Evolutionary conservation across 2,329 filamentous ascomycete species (phyloP).

Genomic region (Aspergillus eucalypticola): DNA sequence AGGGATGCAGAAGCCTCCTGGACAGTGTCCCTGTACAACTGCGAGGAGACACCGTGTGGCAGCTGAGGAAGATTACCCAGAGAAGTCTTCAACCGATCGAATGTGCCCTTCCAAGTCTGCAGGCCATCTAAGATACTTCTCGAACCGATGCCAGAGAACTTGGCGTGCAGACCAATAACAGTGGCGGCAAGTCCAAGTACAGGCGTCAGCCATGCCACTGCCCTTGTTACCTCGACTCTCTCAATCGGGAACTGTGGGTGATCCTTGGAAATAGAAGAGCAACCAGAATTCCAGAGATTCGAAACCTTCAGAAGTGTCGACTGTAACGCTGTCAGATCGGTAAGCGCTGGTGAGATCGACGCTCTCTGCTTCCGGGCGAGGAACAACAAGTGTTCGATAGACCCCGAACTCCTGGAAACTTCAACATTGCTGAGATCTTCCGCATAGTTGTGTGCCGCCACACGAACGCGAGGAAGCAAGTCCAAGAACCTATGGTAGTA

Average conservation of each 20-base stretch:
- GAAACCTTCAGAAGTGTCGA: slow-evolving; percentile 33
- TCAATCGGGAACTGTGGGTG: slow-evolving; percentile 19
- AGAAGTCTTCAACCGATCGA: slow-evolving; percentile 48
- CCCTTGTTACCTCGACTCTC: slow-evolving; percentile 28
- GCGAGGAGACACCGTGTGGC: slow-evolving; percentile 52
- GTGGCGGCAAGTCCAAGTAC: slow-evolving; percentile 65
- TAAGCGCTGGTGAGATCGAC: slow-evolving; percentile 34
- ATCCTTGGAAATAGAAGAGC: slow-evolving; percentile 27
- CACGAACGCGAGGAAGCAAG: slow-evolving; percentile 67
- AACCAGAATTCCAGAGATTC: slow-evolving; percentile 34
- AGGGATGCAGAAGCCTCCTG: slow-evolving; percentile 33
- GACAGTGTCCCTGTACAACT: slow-evolving; percentile 29
- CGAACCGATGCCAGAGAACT: slow-evolving; percentile 59
- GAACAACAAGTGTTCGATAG: slow-evolving; percentile 81
- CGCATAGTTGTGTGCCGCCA: slow-evolving; percentile 70
- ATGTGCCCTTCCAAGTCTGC: slow-evolving; percentile 51
- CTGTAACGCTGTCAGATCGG: slow-evolving; percentile 32
- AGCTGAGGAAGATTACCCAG: slow-evolving; percentile 50
- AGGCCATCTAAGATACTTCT: slow-evolving; percentile 49
- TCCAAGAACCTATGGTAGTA: slow-evolving; percentile 80
- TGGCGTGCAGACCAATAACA: slow-evolving; percentile 66
- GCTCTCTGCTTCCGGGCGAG: slow-evolving; percentile 43
- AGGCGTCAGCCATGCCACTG: slow-evolving; percentile 64
- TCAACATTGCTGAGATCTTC: slow-evolving; percentile 83
- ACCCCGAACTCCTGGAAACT: slow-evolving; percentile 74